Base-by-base conservation (phyloP, 2,329 filamentous ascomycete genomes). In the Daldinia sp. region DNA sequence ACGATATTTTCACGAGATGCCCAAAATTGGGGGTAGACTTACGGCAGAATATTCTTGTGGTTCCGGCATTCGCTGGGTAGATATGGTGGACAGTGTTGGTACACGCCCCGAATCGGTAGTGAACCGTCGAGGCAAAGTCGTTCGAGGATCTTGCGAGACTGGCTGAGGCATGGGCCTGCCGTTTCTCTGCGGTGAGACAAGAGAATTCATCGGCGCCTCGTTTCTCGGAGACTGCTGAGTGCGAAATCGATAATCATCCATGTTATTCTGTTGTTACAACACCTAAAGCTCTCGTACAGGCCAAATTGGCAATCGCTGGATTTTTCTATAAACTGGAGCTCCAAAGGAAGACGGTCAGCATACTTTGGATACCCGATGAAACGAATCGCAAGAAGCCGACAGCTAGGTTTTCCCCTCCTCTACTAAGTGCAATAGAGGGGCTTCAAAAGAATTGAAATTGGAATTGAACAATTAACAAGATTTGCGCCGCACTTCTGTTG, bases 31-130 rank as follows among this genome's bases (percentile, higher is more conserved):
- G 34, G 52, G n/a, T n/a, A 63, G 51, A 76, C 74, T 73, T 68
- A 72, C 72, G 37, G 75, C 76, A 53, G 75, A 71, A 72, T 84
- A 84, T 66, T 87, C 84, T 72, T 83, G 81, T 58, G 78, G 71
- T 57, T 85, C 84, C 51, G 80, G 78, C 34, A 75, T 77, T 66
- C 83, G 82, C 70, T 81, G 81, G 47, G 79, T 76, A 35, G 84
- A 83, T 74, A 94, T 80, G 64, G 86, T 85, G 60, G 84, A 86
- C 78, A 92, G 81, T 75, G 90, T 92, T 77, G 91, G 90, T 79
- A 94, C 82, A 84, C 93, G 85, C 79, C 92, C 85, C 80, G 92
- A 89, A 80, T 97, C 96, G 60, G 94, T 95, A 67, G 94, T 98
- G 80, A 98, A 98, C 75, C 94, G 90, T 74, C 94, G 90, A 78